These are phyloP conservation scores for Delphinella strobiligena DNA, from an alignment of 2,329 filamentous ascomycete species.

Conservation along the genomic window DNA sequence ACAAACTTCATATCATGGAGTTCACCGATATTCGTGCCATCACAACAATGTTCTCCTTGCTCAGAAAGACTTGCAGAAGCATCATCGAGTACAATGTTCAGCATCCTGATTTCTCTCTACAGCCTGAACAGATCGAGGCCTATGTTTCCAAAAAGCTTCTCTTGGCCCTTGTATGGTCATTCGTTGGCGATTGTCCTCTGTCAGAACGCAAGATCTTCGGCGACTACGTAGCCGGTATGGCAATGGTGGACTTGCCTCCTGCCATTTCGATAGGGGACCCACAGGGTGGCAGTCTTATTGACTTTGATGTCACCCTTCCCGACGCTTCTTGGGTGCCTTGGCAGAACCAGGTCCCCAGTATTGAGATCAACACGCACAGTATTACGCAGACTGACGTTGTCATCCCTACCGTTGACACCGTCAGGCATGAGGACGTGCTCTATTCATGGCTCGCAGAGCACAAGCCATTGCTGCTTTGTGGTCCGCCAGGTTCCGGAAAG, in stretches of 20 bases:
- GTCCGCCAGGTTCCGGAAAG: constrained; percentile 96
- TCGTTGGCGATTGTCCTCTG: constrained; percentile 89
- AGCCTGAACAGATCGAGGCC: constrained; percentile 76
- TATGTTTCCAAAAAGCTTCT: constrained; percentile 92
- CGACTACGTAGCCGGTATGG: constrained; percentile 68
- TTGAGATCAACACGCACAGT: constrained; percentile 97
- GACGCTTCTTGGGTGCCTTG: constrained; percentile 82
- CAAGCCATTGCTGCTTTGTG: constrained; percentile 90
- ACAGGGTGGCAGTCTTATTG: constrained; percentile 69
- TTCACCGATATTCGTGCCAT: constrained; percentile 85
- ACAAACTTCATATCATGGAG: constrained; percentile 95
- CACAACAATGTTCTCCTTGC: constrained; percentile 83
- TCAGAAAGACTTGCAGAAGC: constrained; percentile 88
- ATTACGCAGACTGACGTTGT: constrained; percentile 97
- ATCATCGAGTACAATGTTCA: constrained; percentile 93
- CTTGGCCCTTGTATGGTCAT: constrained; percentile 84
- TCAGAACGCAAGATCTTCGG: constrained; percentile 80
- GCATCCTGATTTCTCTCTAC: constrained; percentile 86
- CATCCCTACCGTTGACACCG: constrained; percentile 92
- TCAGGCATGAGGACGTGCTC: constrained; percentile 95
- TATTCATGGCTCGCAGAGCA: constrained; percentile 99
- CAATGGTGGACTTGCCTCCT: constrained; percentile 71
- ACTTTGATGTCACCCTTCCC: constrained; percentile 83
- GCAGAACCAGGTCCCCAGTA: constrained; percentile 86
- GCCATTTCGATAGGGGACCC: constrained; percentile 48